Percentiles rank a stretch among this genome's conserved stretches.
Evolutionary conservation across 2,329 filamentous ascomycete genomes (phyloP).

Genomic region (Esteya vermicola): DNA sequence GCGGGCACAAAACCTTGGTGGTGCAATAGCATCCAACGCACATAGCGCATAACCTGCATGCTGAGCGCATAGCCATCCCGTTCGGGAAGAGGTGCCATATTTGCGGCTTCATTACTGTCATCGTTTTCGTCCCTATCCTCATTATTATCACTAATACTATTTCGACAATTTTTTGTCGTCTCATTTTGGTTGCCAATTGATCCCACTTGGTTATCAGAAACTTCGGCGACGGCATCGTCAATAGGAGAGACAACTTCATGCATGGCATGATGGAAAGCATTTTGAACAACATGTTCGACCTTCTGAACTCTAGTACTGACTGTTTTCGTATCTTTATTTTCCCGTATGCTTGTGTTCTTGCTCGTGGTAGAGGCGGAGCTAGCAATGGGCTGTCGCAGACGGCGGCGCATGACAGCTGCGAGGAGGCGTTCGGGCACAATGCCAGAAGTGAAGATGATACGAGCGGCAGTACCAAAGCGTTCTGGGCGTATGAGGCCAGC

Average conservation of each 20-base stretch:
- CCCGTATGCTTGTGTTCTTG: not conserved
- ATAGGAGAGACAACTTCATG: not conserved
- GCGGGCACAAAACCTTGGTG: conserved; percentile 45
- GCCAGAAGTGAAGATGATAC: conserved; percentile 39
- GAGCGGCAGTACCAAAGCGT: conserved; percentile 34
- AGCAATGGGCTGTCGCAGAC: conserved; percentile 37
- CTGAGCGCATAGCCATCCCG: conserved; percentile 21
- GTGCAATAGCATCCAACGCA: conserved; percentile 42
- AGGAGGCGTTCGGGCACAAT: conserved; percentile 38
- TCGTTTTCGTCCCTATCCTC: too few species aligned
- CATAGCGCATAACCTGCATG: conserved; percentile 30
- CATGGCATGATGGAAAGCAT: not conserved
- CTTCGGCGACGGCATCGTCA: conserved; percentile 23
- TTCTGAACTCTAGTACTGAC: conserved; percentile 1
- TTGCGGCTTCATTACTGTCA: not conserved
- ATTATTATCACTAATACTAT: too few species aligned
- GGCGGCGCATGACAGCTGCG: conserved; percentile 28
- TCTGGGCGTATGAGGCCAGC: conserved; percentile 53
- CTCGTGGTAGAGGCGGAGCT: too few species aligned
- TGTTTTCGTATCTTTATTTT: not conserved
- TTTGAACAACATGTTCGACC: not conserved
- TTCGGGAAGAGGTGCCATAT: conserved; percentile 8
- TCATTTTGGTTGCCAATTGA: too few species aligned
- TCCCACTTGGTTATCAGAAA: conserved; percentile 16
- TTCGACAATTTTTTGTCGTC: too few species aligned